phyloP scores from a whole-genome alignment of 2,329 filamentous ascomycete species.

The Lasiodiplodia sp. region DNA sequence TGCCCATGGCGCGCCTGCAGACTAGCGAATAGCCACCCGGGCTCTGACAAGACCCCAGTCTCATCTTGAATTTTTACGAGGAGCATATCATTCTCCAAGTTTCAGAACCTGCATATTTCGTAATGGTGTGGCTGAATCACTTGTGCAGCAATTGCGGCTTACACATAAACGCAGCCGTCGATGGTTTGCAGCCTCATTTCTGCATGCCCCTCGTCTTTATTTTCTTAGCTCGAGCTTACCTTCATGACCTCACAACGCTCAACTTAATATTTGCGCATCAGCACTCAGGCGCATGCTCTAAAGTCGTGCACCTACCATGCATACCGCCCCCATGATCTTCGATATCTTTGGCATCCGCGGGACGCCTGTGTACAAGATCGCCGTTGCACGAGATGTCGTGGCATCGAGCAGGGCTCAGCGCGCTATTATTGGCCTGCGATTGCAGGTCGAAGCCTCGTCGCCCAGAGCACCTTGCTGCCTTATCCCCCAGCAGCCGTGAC shows the following conservation, averaged over 20 bases:
- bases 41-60: not conserved
- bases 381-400: conserved; percentile 1
- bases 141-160: not conserved
- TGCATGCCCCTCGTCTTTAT: not conserved
- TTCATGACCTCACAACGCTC: not conserved
- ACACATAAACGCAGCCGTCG: not conserved
- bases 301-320: not conserved
- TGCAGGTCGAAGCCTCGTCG: not conserved
- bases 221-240: not conserved
- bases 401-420: not conserved
- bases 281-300: not conserved
- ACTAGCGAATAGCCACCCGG: not conserved
- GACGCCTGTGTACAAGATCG: not conserved
- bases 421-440: not conserved
- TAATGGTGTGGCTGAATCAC: no score
- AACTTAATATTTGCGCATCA: not conserved
- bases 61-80: no score
- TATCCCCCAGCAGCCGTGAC: not conserved
- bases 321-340: not conserved
- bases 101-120: not conserved
- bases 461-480: not conserved
- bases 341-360: not conserved
- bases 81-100: not conserved
- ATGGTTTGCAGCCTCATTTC: not conserved
- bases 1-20: not conserved